Evolutionary conservation across 495 filamentous ascomycete species (phyloP).

Genomic region (Penicillium crystallinum): DNA sequence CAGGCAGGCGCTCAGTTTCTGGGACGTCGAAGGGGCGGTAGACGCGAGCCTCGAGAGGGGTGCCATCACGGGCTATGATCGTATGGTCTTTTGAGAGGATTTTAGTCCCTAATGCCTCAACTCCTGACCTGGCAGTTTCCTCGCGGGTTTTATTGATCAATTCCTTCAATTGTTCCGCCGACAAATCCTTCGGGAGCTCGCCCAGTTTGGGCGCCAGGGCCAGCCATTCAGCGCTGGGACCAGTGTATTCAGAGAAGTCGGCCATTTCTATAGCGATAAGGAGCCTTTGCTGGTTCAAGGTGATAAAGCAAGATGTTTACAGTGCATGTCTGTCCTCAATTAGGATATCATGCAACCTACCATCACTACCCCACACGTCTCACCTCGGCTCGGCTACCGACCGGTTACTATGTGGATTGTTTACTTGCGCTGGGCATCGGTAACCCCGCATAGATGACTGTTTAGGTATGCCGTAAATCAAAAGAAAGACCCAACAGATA

Average conservation of each 20-base stretch:
- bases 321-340: too few species aligned
- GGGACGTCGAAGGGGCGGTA: conserved; percentile 32
- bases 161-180: conserved; percentile 21
- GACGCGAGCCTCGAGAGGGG: conserved; percentile 35
- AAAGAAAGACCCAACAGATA: neutral
- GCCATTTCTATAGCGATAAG: conserved; percentile 19
- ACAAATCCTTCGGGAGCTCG: conserved; percentile 10
- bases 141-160: conserved; percentile 33
- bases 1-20: conserved; percentile 29
- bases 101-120: conserved; percentile 25
- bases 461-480: neutral
- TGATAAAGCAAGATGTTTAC: neutral
- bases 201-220: conserved; percentile 31
- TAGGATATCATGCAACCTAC: neutral
- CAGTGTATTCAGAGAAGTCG: conserved; percentile 38
- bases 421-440: neutral
- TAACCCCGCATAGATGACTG: conserved; percentile 13
- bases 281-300: too few species aligned
- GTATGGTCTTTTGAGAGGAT: conserved; percentile 27
- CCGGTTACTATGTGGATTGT: neutral
- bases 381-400: conserved; percentile 22
- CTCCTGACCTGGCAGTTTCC: conserved; percentile 22
- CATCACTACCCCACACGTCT: neutral
- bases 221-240: conserved; percentile 38
- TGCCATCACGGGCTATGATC: conserved; percentile 38